phyloP scores from a whole-genome alignment of 352 stramenopile genomes.

The Phytophthora macrochlamydospora region DNA sequence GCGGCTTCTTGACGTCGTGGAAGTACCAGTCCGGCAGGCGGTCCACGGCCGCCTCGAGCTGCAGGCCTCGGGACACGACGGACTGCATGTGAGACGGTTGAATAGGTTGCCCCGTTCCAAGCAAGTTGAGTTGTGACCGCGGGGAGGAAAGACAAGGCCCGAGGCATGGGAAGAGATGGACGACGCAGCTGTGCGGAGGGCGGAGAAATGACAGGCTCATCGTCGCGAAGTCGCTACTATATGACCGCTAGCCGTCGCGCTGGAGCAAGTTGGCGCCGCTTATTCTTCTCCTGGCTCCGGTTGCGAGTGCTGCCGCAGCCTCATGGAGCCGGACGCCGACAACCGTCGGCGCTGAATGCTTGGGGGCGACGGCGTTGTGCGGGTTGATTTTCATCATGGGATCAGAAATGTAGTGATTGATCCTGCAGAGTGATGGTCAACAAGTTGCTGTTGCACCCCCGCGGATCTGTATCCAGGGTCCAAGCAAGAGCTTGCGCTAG shows the following conservation, averaged over 20 bases:
- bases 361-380: no score
- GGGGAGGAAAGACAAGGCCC: neutral
- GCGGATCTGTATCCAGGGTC: neutral
- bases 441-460: neutral
- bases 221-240: no score
- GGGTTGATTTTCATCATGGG: neutral
- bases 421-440: neutral
- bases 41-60: slow-evolving; percentile 74
- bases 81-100: slow-evolving; percentile 24
- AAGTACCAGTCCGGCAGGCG: slow-evolving; percentile 75
- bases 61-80: slow-evolving; percentile 53
- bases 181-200: no score
- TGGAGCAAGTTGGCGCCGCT: no score
- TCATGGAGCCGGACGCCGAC: neutral
- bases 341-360: no score
- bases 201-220: no score
- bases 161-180: no score
- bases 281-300: no score
- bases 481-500: neutral
- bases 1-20: slow-evolving; percentile 16
- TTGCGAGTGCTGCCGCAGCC: neutral
- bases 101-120: slow-evolving; percentile 12
- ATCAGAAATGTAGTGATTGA: neutral
- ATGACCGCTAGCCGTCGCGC: no score
- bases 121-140: slow-evolving; percentile 2